These are phyloP conservation scores for Globisporangium cederbergense DNA, from an alignment of 352 stramenopile species.

Conservation along the genomic window DNA sequence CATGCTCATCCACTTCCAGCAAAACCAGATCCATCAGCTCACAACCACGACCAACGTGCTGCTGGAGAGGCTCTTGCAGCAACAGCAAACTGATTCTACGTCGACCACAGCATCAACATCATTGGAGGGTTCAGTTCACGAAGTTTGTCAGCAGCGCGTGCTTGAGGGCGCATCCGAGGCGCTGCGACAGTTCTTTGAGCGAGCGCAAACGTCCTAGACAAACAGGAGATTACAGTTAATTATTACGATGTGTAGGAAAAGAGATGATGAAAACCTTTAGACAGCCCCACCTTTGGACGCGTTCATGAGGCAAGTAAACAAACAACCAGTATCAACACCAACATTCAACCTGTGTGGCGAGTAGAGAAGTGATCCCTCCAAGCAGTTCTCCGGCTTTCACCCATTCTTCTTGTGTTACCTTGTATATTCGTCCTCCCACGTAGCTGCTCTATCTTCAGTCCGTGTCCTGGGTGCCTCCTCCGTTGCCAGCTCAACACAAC, in stretches of 20 bases:
- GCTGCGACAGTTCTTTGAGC: slow-evolving; percentile 4
- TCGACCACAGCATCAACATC: background rate
- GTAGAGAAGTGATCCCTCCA: too few relatives aligned
- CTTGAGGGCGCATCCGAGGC: background rate
- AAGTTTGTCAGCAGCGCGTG: slow-evolving; percentile 1
- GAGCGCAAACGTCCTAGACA: background rate
- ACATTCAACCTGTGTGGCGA: too few relatives aligned
- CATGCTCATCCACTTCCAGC: slow-evolving; percentile 35
- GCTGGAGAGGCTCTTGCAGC: slow-evolving; percentile 30
- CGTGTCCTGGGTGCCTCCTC: too few relatives aligned
- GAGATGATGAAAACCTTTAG: too few relatives aligned
- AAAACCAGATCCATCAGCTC: slow-evolving; percentile 42
- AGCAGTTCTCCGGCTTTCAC: too few relatives aligned
- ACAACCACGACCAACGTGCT: slow-evolving; percentile 32
- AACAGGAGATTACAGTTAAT: background rate
- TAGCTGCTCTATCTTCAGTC: too few relatives aligned
- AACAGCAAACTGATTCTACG: background rate
- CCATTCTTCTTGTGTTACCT: too few relatives aligned
- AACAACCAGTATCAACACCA: too few relatives aligned
- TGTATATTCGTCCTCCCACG: too few relatives aligned
- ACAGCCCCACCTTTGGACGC: too few relatives aligned
- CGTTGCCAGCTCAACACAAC: too few relatives aligned
- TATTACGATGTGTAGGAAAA: background rate
- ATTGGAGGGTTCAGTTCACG: background rate
- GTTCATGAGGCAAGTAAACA: too few relatives aligned